Percentiles rank a stretch among this genome's conserved stretches.
Evolutionary conservation across 108 stramenopile species (phyloP).

Genomic region (Ochromonas danica): DNA sequence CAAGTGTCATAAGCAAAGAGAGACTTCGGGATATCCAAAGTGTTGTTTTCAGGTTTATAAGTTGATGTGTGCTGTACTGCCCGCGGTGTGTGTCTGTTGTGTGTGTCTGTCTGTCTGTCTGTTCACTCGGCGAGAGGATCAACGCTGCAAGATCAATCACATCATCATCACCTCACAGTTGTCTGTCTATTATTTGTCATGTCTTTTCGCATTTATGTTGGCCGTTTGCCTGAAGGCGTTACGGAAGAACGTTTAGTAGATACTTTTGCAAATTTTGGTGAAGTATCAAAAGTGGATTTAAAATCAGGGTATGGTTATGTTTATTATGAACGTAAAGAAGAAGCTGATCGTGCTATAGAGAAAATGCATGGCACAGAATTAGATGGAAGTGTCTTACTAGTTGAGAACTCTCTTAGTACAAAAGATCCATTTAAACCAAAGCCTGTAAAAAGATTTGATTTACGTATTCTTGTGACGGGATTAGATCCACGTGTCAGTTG

Average conservation of each 20-base stretch:
- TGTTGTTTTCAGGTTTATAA: too few species aligned
- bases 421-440: not conserved
- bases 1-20: too few species aligned
- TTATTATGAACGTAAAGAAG: not conserved
- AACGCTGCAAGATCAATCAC: too few species aligned
- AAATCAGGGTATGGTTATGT: not conserved
- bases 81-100: too few species aligned
- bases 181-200: too few species aligned
- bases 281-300: not conserved
- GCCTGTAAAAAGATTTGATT: not conserved
- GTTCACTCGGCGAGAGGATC: too few species aligned
- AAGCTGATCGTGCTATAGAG: conserved; percentile 1
- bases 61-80: too few species aligned
- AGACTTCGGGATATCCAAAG: too few species aligned
- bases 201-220: not conserved
- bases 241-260: not conserved
- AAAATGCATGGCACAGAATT: not conserved
- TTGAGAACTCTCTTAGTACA: not conserved
- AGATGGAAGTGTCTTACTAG: not conserved
- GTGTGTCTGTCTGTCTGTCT: too few species aligned
- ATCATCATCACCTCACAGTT: too few species aligned
- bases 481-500: not conserved
- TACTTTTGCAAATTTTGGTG: not conserved
- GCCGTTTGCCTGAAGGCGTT: not conserved
- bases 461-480: not conserved